A percentile compares a stretch with the other conserved stretches of the same genome.
These are phyloP conservation scores for Spiraea crenata DNA, from an alignment of 331 rosid species.

Conservation along the genomic window DNA sequence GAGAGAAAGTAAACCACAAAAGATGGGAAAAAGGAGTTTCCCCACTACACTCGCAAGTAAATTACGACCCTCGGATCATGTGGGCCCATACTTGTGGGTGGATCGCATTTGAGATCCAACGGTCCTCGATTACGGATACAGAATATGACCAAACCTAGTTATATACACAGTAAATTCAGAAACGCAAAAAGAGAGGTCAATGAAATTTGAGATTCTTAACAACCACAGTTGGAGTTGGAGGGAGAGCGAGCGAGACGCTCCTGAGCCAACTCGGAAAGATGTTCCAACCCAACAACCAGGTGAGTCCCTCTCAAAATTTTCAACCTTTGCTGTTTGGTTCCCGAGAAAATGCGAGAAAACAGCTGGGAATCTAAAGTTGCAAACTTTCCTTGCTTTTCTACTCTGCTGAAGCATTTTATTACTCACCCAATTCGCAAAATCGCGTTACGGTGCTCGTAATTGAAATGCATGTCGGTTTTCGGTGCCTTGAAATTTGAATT, in stretches of 20 bases:
- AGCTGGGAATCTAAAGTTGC: neutral
- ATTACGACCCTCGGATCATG: constrained; percentile 1
- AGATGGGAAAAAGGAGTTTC: no score
- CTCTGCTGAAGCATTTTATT: neutral
- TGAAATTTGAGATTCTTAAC: neutral
- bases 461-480: constrained; percentile 28
- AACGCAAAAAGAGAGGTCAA: neutral
- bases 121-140: neutral
- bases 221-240: neutral
- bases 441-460: neutral
- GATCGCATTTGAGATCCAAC: neutral
- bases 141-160: neutral
- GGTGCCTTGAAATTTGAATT: no score
- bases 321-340: constrained; percentile 7
- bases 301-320: constrained; percentile 16
- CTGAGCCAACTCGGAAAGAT: constrained; percentile 28
- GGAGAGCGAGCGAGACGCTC: neutral
- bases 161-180: no score
- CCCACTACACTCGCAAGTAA: no score
- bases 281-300: constrained; percentile 53
- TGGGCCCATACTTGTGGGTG: neutral
- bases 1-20: no score
- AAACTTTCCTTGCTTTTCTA: neutral
- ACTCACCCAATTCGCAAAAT: neutral
- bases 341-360: constrained; percentile 11